Percentiles rank a stretch among this genome's conserved stretches.
Conservation (phyloP, 495 filamentous ascomycete genomes). For the Penicillium dipodomyicola region DNA sequence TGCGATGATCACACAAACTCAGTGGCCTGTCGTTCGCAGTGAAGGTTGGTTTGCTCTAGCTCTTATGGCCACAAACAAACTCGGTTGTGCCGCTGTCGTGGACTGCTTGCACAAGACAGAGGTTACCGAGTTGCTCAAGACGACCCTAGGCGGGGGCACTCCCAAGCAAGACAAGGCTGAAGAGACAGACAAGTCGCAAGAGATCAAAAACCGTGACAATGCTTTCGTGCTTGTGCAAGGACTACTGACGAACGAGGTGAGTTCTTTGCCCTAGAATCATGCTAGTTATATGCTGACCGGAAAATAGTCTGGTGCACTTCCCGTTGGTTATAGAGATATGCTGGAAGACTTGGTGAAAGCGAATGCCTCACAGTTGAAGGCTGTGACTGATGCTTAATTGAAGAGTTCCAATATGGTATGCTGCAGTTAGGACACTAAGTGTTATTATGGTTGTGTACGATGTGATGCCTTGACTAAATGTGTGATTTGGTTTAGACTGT, state of each 20-base stretch:
- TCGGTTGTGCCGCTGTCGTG: constrained; percentile 52
- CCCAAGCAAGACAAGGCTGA: constrained; percentile 13
- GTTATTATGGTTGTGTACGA: background rate
- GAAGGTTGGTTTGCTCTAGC: constrained; percentile 76
- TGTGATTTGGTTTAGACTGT: no score
- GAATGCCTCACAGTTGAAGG: constrained; percentile 25
- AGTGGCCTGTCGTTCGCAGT: constrained; percentile 67
- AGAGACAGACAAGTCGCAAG: constrained; percentile 27
- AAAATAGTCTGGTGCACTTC: constrained; percentile 31
- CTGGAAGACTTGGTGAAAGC: constrained; percentile 32
- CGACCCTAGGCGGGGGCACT: constrained; percentile 44
- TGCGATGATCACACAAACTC: constrained; percentile 62
- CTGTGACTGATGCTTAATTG: constrained; percentile 1
- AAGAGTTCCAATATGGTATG: background rate
- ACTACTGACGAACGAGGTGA: constrained; percentile 53
- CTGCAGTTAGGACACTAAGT: background rate
- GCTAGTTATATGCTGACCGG: constrained; percentile 17
- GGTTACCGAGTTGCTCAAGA: constrained; percentile 46
- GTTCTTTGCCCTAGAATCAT: constrained; percentile 10
- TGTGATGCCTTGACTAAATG: no score
- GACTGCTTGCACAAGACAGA: constrained; percentile 49
- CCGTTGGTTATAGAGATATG: constrained; percentile 23
- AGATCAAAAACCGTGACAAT: constrained; percentile 60
- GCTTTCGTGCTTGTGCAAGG: constrained; percentile 60
- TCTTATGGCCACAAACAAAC: constrained; percentile 56